Conservation (phyloP, 1,284 basidiomycete genomes). For the Moesziomyces globuligerus region DNA sequence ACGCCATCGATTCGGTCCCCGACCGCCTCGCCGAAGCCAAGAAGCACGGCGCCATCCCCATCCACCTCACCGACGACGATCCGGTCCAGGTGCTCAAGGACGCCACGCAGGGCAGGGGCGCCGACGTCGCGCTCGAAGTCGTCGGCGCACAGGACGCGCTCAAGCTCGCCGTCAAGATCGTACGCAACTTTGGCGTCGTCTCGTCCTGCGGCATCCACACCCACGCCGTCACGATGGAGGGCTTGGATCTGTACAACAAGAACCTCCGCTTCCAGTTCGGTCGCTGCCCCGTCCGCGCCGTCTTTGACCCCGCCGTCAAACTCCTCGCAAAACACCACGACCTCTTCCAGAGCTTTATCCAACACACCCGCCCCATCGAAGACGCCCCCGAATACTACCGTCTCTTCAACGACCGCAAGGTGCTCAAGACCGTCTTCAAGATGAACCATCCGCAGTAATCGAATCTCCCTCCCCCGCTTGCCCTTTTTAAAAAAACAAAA, state of each 20-base stretch:
- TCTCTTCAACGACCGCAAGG: constrained; percentile 56
- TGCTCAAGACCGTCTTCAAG: constrained; percentile 52
- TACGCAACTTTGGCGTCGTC: constrained; percentile 82
- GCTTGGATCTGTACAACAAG: constrained; percentile 78
- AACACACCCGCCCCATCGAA: constrained; percentile 57
- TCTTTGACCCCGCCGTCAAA: constrained; percentile 59
- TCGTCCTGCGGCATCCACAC: constrained; percentile 78
- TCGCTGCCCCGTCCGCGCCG: constrained; percentile 76
- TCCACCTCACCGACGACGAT: constrained; percentile 54
- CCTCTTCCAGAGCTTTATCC: constrained; percentile 60
- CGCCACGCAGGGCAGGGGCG: constrained; percentile 67
- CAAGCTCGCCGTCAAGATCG: constrained; percentile 78
- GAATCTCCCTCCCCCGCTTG: too few species aligned
- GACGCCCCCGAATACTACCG: constrained; percentile 63
- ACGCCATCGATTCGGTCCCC: constrained; percentile 64
- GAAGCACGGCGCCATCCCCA: constrained; percentile 60
- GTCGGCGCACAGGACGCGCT: constrained; percentile 81
- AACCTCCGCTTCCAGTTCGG: constrained; percentile 80
- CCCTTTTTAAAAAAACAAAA: too few species aligned
- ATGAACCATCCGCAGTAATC: constrained; percentile 26
- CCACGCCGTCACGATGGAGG: constrained; percentile 66
- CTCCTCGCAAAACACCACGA: constrained; percentile 56
- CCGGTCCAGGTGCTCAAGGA: constrained; percentile 43
- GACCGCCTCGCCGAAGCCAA: constrained; percentile 65
- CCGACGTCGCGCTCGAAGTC: constrained; percentile 73